Conservation (phyloP, 108 stramenopile species). For the Nannochloropsis oceanica region DNA sequence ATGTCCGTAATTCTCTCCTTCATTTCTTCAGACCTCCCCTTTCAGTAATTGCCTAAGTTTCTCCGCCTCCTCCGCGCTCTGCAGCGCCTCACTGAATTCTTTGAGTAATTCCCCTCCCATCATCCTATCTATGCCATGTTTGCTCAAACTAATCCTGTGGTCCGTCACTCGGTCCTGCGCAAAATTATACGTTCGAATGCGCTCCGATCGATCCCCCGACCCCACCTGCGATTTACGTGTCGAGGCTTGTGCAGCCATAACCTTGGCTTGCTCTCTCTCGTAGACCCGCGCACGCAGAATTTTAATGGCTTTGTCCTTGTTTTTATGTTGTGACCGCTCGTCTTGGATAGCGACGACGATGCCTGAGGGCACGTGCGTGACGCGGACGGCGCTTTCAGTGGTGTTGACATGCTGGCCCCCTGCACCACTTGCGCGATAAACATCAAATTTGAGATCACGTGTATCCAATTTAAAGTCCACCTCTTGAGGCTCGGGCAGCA, state of each 20-base stretch:
- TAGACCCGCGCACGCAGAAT: conserved; percentile 65
- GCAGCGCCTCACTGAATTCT: conserved; percentile 9
- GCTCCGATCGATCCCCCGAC: conserved; percentile 78
- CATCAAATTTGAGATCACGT: conserved; percentile 66
- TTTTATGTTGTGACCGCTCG: conserved; percentile 90
- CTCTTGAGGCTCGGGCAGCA: conserved; percentile 58
- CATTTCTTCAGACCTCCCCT: background rate
- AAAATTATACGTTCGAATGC: conserved; percentile 94
- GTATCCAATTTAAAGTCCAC: conserved; percentile 42
- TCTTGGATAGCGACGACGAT: conserved; percentile 84
- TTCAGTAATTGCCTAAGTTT: background rate
- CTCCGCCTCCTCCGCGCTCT: background rate
- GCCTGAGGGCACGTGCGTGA: conserved; percentile 92
- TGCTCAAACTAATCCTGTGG: conserved; percentile 50
- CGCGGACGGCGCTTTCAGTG: conserved; percentile 90
- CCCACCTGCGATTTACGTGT: conserved; percentile 33
- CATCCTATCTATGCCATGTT: conserved; percentile 29
- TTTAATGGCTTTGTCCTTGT: conserved; percentile 77
- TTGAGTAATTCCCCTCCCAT: conserved; percentile 23
- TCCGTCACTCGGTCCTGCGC: conserved; percentile 90
- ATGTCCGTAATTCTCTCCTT: background rate
- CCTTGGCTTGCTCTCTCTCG: conserved; percentile 39
- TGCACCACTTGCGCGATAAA: conserved; percentile 75
- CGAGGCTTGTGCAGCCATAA: background rate
- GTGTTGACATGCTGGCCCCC: conserved; percentile 99